A percentile compares a stretch with the other conserved stretches of the same genome.
phyloP scores from a whole-genome alignment of 2,329 filamentous ascomycete species.

The Botryotinia convoluta region DNA sequence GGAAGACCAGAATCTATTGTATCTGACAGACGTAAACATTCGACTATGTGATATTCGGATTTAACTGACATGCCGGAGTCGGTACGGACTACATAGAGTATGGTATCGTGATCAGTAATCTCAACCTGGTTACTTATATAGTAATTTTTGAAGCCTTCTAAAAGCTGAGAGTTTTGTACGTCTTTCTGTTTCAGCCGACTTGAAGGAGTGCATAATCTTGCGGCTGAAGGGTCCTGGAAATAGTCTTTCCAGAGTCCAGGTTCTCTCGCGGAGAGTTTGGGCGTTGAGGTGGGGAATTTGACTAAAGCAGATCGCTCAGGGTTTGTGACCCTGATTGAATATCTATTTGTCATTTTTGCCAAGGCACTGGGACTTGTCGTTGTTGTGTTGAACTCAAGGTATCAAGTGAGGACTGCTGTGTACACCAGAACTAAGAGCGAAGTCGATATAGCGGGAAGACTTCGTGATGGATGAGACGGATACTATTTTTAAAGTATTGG shows the following conservation, averaged over 20 bases:
- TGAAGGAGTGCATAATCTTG: neutral
- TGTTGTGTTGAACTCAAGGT: neutral
- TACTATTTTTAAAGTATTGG: neutral
- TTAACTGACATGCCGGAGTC: neutral
- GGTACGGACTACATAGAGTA: neutral
- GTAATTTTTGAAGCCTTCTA: neutral
- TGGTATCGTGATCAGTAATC: neutral
- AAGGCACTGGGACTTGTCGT: rapidly evolving
- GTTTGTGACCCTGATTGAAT: neutral
- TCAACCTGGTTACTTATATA: neutral
- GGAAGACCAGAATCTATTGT: neutral
- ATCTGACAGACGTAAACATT: neutral
- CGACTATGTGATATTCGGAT: neutral
- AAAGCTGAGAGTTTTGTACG: neutral
- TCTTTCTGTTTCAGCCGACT: neutral
- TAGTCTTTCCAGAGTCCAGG: neutral
- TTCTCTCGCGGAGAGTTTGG: neutral
- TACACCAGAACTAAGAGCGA: neutral
- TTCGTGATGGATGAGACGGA: neutral
- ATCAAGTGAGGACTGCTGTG: neutral
- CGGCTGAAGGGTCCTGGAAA: neutral
- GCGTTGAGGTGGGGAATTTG: neutral
- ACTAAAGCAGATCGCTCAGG: neutral
- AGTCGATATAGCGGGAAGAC: neutral
- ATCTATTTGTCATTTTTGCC: neutral